Conservation (phyloP, 441 rosid genomes). For the Omphalea diandra region DNA sequence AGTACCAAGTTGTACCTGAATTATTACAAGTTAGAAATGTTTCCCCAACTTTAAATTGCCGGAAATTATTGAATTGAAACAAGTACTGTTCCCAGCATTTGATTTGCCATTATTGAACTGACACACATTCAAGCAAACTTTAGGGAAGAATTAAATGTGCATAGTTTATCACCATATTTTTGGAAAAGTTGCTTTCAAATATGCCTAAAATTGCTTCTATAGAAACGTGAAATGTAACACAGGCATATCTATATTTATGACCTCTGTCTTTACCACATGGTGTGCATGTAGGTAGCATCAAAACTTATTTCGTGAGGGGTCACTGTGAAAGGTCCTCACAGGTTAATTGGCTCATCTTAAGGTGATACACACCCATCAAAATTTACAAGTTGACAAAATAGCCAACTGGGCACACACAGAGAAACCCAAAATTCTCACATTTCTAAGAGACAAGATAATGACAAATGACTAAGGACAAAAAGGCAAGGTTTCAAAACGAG, state of each 20-base stretch:
- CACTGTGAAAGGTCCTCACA: conserved; percentile 9
- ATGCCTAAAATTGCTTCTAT: not conserved
- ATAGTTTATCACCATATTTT: not conserved
- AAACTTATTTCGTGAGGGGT: conserved; percentile 12
- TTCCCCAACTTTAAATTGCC: not conserved
- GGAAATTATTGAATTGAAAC: not conserved
- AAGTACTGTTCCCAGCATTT: not conserved
- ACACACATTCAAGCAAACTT: not conserved
- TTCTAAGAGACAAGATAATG: conserved; percentile 14
- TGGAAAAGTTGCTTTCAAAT: too few relatives aligned
- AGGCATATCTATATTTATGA: not conserved
- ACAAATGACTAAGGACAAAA: conserved; percentile 26
- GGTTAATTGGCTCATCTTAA: too few relatives aligned
- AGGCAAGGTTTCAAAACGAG: conserved; percentile 10
- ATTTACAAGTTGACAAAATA: conserved; percentile 27
- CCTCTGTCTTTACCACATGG: conserved; percentile 12
- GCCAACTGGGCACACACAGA: conserved; percentile 19
- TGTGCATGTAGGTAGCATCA: conserved; percentile 12
- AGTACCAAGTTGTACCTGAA: too few relatives aligned
- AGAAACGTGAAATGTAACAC: conserved; percentile 7
- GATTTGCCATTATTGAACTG: not conserved
- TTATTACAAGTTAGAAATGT: not conserved
- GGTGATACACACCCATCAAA: conserved; percentile 3
- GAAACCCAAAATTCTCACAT: conserved; percentile 1
- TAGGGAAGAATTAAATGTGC: not conserved